Evolutionary conservation across 1,139 yeast species (phyloP).

Genomic region (Kazachstania sp.): DNA sequence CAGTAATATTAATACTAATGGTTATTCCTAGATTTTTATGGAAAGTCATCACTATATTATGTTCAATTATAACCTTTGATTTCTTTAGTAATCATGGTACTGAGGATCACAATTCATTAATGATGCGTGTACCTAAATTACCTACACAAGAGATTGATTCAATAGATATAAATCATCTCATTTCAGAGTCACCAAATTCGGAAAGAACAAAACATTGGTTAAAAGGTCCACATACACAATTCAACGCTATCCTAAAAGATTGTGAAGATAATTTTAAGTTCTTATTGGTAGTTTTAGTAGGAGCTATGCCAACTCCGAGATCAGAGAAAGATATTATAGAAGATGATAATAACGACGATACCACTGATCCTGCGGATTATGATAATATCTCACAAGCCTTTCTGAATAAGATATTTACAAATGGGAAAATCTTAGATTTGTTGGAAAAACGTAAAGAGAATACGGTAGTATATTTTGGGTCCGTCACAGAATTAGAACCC

Average conservation of each 20-base stretch:
- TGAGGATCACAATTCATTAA: slow-evolving; percentile 5
- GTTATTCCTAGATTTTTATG: slow-evolving; percentile 22
- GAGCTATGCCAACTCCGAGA: slow-evolving; percentile 14
- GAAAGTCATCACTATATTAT: slow-evolving; percentile 13
- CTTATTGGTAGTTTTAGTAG: slow-evolving; percentile 27
- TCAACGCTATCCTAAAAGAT: slow-evolving; percentile 27
- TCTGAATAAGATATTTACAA: slow-evolving; percentile 25
- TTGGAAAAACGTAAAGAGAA: slow-evolving; percentile 25
- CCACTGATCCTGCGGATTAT: slow-evolving; percentile 3
- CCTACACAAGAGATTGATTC: slow-evolving; percentile 11
- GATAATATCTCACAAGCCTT: slow-evolving; percentile 19
- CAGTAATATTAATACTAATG: slow-evolving; percentile 19
- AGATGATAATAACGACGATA: neutral
- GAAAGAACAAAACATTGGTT: slow-evolving; percentile 3
- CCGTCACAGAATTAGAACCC: slow-evolving; percentile 31
- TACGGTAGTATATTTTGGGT: slow-evolving; percentile 26
- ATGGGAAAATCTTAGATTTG: slow-evolving; percentile 19
- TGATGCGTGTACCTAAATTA: slow-evolving; percentile 14
- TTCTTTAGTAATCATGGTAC: slow-evolving; percentile 4
- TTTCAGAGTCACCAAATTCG: neutral
- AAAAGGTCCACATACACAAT: slow-evolving; percentile 11
- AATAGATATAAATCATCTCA: neutral
- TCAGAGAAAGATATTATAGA: too few species aligned
- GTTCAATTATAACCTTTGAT: slow-evolving; percentile 3
- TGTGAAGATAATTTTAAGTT: slow-evolving; percentile 30